Percentiles rank a stretch among this genome's conserved stretches.
phyloP scores from a whole-genome alignment of 2,329 filamentous ascomycete genomes.

The Fusarium penzigii region DNA sequence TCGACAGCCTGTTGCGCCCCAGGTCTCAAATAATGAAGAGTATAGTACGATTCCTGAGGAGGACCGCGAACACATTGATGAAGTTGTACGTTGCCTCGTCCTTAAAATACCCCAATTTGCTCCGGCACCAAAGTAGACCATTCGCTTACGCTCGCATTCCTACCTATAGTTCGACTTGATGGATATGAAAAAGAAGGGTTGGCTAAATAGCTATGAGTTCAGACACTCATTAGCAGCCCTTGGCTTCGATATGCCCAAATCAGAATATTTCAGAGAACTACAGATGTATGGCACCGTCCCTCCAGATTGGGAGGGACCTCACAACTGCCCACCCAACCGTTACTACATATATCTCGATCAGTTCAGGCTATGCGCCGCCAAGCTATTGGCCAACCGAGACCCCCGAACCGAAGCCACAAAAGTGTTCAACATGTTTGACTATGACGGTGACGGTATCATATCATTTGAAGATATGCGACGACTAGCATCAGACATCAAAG shows the following conservation, averaged over 20 bases:
- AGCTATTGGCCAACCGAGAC: constrained; percentile 78
- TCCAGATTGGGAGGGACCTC: constrained; percentile 53
- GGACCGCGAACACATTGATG: constrained; percentile 88
- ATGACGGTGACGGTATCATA: constrained; percentile 88
- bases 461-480: constrained; percentile 83
- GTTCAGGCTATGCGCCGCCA: constrained; percentile 70
- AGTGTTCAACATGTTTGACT: constrained; percentile 92
- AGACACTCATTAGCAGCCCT: constrained; percentile 95
- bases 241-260: constrained; percentile 87
- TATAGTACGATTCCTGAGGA: constrained; percentile 70
- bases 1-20: constrained; percentile 35
- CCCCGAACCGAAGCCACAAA: constrained; percentile 88
- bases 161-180: constrained; percentile 79
- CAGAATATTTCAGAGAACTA: constrained; percentile 79
- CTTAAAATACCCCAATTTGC: not conserved
- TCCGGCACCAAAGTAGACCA: not conserved
- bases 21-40: constrained; percentile 40
- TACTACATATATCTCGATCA: constrained; percentile 56
- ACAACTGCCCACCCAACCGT: constrained; percentile 45
- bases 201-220: constrained; percentile 97
- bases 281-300: constrained; percentile 77
- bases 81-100: constrained; percentile 67
- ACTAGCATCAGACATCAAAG: constrained; percentile 87
- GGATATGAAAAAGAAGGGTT: constrained; percentile 91
- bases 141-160: constrained; percentile 15